phyloP scores from a whole-genome alignment of 495 filamentous ascomycete genomes.

The Neurospora sp. region DNA sequence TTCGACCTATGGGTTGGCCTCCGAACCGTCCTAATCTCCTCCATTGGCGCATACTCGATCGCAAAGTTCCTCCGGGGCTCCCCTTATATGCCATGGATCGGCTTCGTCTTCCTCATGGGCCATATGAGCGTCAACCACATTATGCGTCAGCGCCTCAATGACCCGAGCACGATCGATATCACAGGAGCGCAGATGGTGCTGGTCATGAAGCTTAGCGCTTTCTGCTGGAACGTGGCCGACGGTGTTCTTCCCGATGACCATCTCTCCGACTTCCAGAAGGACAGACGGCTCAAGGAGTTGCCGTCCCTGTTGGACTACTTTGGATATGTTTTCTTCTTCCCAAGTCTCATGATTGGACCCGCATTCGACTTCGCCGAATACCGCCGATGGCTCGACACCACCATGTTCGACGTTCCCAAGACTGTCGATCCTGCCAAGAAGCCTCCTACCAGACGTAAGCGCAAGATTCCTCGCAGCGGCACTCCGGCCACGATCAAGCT shows the following conservation, averaged over 20 bases:
- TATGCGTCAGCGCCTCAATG: slow-evolving; percentile 58
- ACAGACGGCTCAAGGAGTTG: slow-evolving; percentile 62
- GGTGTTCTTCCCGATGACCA: slow-evolving; percentile 67
- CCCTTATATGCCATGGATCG: slow-evolving; percentile 98
- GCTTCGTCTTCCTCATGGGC: slow-evolving; percentile 88
- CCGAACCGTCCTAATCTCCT: slow-evolving; percentile 66
- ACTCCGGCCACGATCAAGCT: slow-evolving; percentile 77
- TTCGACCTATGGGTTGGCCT: slow-evolving; percentile 90
- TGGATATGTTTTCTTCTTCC: slow-evolving; percentile 93
- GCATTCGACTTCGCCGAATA: slow-evolving; percentile 94
- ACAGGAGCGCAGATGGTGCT: slow-evolving; percentile 97
- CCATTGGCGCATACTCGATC: slow-evolving; percentile 72
- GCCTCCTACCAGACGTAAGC: slow-evolving; percentile 79
- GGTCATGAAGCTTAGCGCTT: slow-evolving; percentile 95
- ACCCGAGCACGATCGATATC: slow-evolving; percentile 65
- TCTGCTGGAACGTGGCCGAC: slow-evolving; percentile 96
- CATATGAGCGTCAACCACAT: slow-evolving; percentile 91
- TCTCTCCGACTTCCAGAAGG: slow-evolving; percentile 77
- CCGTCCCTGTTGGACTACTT: slow-evolving; percentile 69
- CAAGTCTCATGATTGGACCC: slow-evolving; percentile 74
- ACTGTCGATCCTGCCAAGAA: slow-evolving; percentile 69
- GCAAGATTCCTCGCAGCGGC: slow-evolving; percentile 86
- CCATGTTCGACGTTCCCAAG: slow-evolving; percentile 81
- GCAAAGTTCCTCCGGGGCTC: slow-evolving; percentile 68
- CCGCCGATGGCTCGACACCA: slow-evolving; percentile 81